Evolutionary conservation across 176 grass and related monocot genomes (phyloP), one percentile per base, ranked within the genome.

Genomic region (Poa annua): DNA sequence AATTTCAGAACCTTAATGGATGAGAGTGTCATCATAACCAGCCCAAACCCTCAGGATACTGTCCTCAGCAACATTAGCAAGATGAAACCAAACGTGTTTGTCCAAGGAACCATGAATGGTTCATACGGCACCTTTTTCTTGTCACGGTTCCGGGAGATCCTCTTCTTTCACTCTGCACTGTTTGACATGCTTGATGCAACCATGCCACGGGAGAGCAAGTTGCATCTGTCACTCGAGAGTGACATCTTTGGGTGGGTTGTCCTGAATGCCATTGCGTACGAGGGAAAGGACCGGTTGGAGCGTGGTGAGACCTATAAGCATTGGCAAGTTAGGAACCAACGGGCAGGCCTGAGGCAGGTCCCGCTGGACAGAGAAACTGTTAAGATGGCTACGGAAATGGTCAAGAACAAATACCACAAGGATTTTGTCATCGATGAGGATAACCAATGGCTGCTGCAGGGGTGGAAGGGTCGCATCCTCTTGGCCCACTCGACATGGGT

Each of bases 181-280:
- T 92, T 92, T 8, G 90, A 88, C 75, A 86, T 92, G 90, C 54
- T 88, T 44, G 86, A 92, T 5, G 83, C 74, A 19, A 92, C 80
- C 19, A 73, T 75, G 44, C 90, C 90, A n/a, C 57, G 66, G 55
- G 90, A 88, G 11, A 75, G 85, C 48, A 79, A 86, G 9, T 36
- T 88, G 38, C 65, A 83, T 2, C 22, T 92, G 52, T 44, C 42
- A 67, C 72, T 92, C 5, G 90, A 92, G 64, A 57, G 59, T 12
- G 78, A 81, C 38, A 52, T 88, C 41, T 75, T 88, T 59, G 90
- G 83, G 21, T 78, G 83, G 63, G 25, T 36, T 49, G 83, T 66
- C 26, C 62, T 86, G 36, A 92, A 92, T 70, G 74, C 85, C 66
- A 62, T 92, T 2, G 76, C 86, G 0, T 83, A 86, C 24, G 86